Conservation (phyloP, 805 yeast genomes). For the Yamadazyma philogaea region DNA sequence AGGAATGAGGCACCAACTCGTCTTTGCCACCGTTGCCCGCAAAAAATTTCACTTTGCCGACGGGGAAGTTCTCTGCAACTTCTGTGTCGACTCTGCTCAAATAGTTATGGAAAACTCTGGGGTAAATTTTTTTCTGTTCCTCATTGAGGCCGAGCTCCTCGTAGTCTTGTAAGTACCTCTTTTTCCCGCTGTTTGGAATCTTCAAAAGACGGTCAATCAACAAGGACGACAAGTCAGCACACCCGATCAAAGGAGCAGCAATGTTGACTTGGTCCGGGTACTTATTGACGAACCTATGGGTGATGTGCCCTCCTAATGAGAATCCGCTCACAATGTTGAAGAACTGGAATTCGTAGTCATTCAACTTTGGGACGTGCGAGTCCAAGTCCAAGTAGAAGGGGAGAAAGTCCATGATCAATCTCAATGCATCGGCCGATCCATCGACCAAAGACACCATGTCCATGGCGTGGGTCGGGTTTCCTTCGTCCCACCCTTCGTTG, state of each 20-base stretch:
- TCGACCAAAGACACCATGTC: conserved; percentile 50
- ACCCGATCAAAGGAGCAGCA: conserved; percentile 51
- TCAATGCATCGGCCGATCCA: conserved; percentile 45
- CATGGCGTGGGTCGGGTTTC: conserved; percentile 48
- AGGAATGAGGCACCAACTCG: conserved; percentile 33
- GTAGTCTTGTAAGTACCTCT: conserved; percentile 19
- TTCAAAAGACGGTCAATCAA: conserved; percentile 39
- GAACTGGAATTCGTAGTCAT: conserved; percentile 21
- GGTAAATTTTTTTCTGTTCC: conserved; percentile 26
- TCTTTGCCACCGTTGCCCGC: conserved; percentile 38
- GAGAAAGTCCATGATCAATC: conserved; percentile 41
- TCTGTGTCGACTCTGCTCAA: conserved; percentile 26
- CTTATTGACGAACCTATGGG: conserved; percentile 41
- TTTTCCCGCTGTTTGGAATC: conserved; percentile 14
- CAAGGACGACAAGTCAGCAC: conserved; percentile 44
- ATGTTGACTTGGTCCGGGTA: conserved; percentile 37
- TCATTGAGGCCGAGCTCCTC: conserved; percentile 30
- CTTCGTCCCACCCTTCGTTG: conserved; percentile 46
- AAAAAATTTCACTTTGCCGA: conserved; percentile 28
- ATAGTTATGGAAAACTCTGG: conserved; percentile 32
- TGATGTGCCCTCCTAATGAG: conserved; percentile 58
- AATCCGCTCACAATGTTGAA: conserved; percentile 46
- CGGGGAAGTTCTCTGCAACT: conserved; percentile 35
- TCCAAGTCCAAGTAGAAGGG: conserved; percentile 40
- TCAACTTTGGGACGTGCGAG: background rate